Percentiles rank a stretch among this genome's conserved stretches.
phyloP scores from a whole-genome alignment of 306 rosid species.

The Acacia crassicarpa region DNA sequence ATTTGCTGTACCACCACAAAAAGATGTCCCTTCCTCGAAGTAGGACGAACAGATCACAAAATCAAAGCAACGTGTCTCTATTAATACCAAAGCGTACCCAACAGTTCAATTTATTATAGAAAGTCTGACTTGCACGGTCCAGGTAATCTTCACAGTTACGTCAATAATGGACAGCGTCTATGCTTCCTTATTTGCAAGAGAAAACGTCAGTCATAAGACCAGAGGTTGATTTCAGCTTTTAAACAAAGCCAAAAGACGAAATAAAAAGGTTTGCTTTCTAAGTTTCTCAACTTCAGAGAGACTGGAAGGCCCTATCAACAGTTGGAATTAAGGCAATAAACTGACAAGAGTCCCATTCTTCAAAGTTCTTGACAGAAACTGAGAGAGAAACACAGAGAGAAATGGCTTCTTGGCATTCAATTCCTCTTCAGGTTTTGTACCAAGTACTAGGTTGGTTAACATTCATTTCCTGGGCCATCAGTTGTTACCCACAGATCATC shows the following conservation, averaged over 20 bases:
- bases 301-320: background rate
- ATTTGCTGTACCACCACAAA: background rate
- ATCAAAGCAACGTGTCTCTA: background rate
- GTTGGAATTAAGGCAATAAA: background rate
- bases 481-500: constrained; percentile 73
- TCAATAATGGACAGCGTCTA: too few relatives aligned
- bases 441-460: constrained; percentile 71
- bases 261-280: background rate
- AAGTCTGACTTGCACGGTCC: background rate
- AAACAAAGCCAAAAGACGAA: too few relatives aligned
- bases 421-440: constrained; percentile 58
- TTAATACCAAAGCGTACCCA: too few relatives aligned
- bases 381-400: background rate
- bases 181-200: background rate
- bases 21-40: background rate
- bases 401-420: constrained; percentile 79
- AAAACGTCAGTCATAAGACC: background rate
- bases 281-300: background rate
- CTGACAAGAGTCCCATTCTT: background rate
- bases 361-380: background rate
- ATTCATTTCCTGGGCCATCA: constrained; percentile 58
- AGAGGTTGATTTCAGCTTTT: too few relatives aligned
- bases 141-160: background rate
- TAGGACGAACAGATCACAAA: background rate
- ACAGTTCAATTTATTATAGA: background rate